Evolutionary conservation across 371 early-diverging fungal genomes (phyloP).

Genomic region (Mortierella sp.): DNA sequence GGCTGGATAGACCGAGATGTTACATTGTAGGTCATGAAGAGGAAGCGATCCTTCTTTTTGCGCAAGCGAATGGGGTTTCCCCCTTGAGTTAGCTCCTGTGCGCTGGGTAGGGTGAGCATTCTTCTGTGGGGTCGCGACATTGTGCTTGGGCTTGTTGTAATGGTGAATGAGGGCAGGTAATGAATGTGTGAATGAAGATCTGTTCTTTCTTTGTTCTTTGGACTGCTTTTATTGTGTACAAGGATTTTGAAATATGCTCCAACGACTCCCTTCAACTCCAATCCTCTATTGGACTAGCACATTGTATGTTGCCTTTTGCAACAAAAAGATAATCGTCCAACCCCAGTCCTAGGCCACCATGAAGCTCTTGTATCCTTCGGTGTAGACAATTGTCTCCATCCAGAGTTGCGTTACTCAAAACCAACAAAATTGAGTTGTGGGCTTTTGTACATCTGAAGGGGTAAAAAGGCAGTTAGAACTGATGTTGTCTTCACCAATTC

Average conservation of each 20-base stretch:
- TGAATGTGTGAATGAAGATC: neutral
- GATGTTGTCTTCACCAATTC: too few species aligned
- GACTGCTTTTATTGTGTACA: neutral
- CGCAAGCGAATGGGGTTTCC: conserved; percentile 25
- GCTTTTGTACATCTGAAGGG: too few species aligned
- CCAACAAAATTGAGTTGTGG: too few species aligned
- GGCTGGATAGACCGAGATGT: neutral
- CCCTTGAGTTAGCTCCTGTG: conserved; percentile 24
- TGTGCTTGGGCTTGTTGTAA: neutral
- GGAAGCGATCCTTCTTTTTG: conserved; percentile 53
- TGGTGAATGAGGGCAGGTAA: neutral
- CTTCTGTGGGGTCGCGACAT: conserved; percentile 45
- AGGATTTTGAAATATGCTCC: conserved; percentile 6
- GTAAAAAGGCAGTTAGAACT: too few species aligned
- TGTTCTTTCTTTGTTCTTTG: neutral
- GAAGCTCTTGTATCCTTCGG: too few species aligned
- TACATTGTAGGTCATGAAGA: conserved; percentile 58
- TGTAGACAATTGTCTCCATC: too few species aligned
- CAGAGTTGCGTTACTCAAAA: too few species aligned
- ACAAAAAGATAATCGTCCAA: too few species aligned
- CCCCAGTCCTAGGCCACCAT: too few species aligned
- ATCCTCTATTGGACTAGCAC: neutral
- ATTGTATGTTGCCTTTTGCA: too few species aligned
- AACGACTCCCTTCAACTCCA: conserved; percentile 6
- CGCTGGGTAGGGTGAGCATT: conserved; percentile 39